phyloP scores from a whole-genome alignment of 2,329 filamentous ascomycete species.

The Orbilia quercus region DNA sequence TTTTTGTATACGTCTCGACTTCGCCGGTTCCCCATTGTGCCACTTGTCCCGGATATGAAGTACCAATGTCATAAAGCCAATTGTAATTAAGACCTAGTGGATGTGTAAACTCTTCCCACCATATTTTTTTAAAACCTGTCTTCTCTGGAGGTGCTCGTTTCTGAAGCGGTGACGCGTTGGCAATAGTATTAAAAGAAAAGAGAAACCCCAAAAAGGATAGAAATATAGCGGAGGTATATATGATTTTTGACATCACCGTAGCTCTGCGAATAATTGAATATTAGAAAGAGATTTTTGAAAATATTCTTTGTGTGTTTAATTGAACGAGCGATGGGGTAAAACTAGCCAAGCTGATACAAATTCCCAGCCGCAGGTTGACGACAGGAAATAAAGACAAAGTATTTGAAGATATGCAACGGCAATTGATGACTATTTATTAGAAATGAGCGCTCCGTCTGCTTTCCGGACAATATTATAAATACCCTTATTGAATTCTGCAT shows the following conservation, averaged over 20 bases:
- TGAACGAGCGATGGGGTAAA: too few relatives aligned
- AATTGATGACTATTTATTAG: too few relatives aligned
- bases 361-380: too few relatives aligned
- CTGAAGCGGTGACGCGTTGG: neutral
- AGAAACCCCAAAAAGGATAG: constrained; percentile 2
- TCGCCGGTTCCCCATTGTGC: constrained; percentile 67
- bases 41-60: constrained; percentile 34
- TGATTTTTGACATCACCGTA: neutral
- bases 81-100: constrained; percentile 22
- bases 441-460: too few relatives aligned
- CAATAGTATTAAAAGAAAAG: constrained; percentile 3
- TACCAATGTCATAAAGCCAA: constrained; percentile 32
- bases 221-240: constrained; percentile 5
- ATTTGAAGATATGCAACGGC: too few relatives aligned
- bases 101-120: constrained; percentile 36
- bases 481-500: too few relatives aligned
- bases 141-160: constrained; percentile 3
- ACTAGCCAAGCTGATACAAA: too few relatives aligned
- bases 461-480: too few relatives aligned
- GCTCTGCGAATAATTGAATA: neutral
- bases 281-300: neutral
- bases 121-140: constrained; percentile 28
- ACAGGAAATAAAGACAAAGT: too few relatives aligned
- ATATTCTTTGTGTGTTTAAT: too few relatives aligned
- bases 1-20: constrained; percentile 65